Conservation (phyloP, 805 yeast species). For the Starmerella roubikii region DNA sequence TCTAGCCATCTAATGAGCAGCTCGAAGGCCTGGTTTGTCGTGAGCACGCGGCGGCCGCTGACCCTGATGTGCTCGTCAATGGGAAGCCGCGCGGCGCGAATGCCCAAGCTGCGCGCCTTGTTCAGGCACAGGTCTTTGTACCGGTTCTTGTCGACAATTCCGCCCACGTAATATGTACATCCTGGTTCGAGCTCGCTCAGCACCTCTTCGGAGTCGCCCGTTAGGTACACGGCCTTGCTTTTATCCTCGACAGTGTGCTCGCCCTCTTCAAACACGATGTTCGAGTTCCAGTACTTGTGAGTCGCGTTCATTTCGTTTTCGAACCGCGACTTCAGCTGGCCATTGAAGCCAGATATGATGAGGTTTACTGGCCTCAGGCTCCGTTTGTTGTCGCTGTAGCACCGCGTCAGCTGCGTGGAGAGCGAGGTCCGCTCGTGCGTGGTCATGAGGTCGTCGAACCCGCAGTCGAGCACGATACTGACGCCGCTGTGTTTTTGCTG, state of each 20-base stretch:
- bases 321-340: slow-evolving; percentile 52
- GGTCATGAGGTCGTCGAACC: slow-evolving; percentile 79
- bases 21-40: slow-evolving; percentile 92
- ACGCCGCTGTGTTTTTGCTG: slow-evolving; percentile 31
- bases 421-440: slow-evolving; percentile 57
- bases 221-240: slow-evolving; percentile 40
- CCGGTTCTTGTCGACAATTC: slow-evolving; percentile 90
- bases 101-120: slow-evolving; percentile 63
- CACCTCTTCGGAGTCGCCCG: slow-evolving; percentile 74
- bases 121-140: slow-evolving; percentile 65
- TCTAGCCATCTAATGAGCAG: slow-evolving; percentile 71
- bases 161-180: slow-evolving; percentile 77
- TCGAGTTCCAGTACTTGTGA: slow-evolving; percentile 56
- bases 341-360: slow-evolving; percentile 49
- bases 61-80: slow-evolving; percentile 71
- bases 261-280: slow-evolving; percentile 37
- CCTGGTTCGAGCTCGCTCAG: slow-evolving; percentile 52
- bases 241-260: slow-evolving; percentile 17
- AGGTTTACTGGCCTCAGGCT: slow-evolving; percentile 46
- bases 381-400: slow-evolving; percentile 65
- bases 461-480: slow-evolving; percentile 68
- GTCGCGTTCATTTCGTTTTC: slow-evolving; percentile 43
- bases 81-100: slow-evolving; percentile 67
- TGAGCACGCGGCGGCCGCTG: slow-evolving; percentile 76
- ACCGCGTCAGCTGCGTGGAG: slow-evolving; percentile 65